Evolutionary conservation across 1,284 basidiomycete genomes (phyloP), one percentile per base, ranked within the genome.

Genomic region (Vanrija pseudolonga): DNA sequence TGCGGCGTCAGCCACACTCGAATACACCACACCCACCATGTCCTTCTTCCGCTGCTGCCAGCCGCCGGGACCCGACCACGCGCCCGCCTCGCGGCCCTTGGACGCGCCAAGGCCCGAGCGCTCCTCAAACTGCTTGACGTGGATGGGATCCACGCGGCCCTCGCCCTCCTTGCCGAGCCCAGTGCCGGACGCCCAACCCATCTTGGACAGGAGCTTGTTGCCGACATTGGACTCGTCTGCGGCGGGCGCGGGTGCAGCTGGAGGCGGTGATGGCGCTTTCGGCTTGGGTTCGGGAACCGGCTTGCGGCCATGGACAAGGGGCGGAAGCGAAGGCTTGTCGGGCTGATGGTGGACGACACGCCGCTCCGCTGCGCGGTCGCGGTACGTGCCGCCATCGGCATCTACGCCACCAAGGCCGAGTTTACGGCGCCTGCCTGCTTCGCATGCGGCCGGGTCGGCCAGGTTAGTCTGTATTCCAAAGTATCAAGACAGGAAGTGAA

Each of bases 141-240:
- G 85, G 83, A 96, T 85, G 3, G 92, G 92, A 50, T 92, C 90
- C 17, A 90, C 85, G 50, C 90, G 78, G 19, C 92, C 92, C 53
- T 89, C 88, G 6, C 86, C 89, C 51, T 80, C 81, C 6, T 82
- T 81, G 1, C 92, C 92, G 40, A 96, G 76, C 1, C 92, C 92
- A n/a, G 82, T 85, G 3, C 92, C 92, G 66, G 88, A 85, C 57
- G 82, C 87, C 92, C 92, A 96, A 0, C 93, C 92, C 92, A 96
- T 95, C 83, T 93, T 91, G 72, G 90, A 90, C 61, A 96, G 73
- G 53, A 96, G 71, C 72, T 91, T 91, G 71, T 94, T 93, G 12
- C 92, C 92, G 9, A 91, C 83, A 62, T 95, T 94, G 43, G 69
- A 84, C 49, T 85, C 82, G 65, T 95, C 91, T 67, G 88, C 78